phyloP scores from a whole-genome alignment of 2,329 filamentous ascomycete species.

The Fusarium nodosum region DNA sequence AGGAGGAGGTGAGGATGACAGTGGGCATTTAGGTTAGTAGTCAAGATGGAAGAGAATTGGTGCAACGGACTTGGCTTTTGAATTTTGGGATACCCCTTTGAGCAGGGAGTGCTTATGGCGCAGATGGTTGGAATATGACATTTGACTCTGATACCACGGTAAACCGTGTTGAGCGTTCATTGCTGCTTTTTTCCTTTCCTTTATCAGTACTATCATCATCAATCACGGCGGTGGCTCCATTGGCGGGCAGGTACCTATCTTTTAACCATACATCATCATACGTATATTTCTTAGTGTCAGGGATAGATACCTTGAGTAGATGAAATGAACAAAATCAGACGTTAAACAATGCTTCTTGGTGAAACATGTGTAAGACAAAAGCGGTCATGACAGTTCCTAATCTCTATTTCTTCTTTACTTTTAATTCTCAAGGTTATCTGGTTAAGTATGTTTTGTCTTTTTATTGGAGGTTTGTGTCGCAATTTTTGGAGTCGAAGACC shows the following conservation, averaged over 20 bases:
- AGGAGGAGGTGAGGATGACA: constrained; percentile 65
- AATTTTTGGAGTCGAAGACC: too few relatives aligned
- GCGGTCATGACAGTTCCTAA: neutral
- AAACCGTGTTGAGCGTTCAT: constrained; percentile 39
- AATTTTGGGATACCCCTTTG: constrained; percentile 42
- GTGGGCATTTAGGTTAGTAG: constrained; percentile 25
- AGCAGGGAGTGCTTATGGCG: constrained; percentile 36
- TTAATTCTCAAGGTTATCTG: neutral
- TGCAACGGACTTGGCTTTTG: constrained; percentile 19
- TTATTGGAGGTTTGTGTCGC: too few relatives aligned
- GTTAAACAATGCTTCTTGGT: constrained; percentile 4
- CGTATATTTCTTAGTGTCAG: constrained; percentile 24
- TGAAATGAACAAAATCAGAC: constrained; percentile 1
- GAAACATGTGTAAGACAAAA: neutral
- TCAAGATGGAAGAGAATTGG: neutral
- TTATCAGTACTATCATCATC: constrained; percentile 7
- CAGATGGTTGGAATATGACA: constrained; percentile 21
- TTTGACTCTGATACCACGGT: constrained; percentile 24
- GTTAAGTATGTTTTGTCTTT: too few relatives aligned
- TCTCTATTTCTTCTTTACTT: neutral
- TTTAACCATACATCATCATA: constrained; percentile 3
- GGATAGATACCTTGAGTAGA: constrained; percentile 3
- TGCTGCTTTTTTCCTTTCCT: constrained; percentile 22
- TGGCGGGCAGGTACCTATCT: neutral
- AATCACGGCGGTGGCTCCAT: neutral